Conservation (phyloP, 164 flowering plant species). For the Tetracentron sinense region DNA sequence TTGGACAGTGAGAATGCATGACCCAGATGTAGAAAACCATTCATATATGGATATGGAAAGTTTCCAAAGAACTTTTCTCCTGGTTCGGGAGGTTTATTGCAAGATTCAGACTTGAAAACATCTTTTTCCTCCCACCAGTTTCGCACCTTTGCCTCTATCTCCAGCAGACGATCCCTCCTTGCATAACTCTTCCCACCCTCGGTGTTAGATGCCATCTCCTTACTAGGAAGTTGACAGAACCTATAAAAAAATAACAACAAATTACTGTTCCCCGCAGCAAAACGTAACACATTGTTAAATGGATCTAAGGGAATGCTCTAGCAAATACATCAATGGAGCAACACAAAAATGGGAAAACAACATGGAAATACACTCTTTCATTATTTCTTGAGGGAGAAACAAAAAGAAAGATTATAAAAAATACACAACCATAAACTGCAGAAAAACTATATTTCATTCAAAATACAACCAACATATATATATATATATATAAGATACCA, state of each 20-base stretch:
- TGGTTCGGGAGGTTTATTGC: slow-evolving; percentile 41
- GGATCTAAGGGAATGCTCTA: not conserved
- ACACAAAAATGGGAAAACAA: not conserved
- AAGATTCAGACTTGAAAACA: slow-evolving; percentile 61
- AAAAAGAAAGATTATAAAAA: too few relatives aligned
- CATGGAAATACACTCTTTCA: too few relatives aligned
- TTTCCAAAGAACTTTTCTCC: slow-evolving; percentile 89
- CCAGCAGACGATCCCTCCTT: slow-evolving; percentile 63
- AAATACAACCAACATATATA: not conserved
- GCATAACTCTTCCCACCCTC: slow-evolving; percentile 70
- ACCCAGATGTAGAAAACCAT: slow-evolving; percentile 80
- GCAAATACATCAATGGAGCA: not conserved
- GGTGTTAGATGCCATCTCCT: slow-evolving; percentile 36
- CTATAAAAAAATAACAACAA: slow-evolving; percentile 15
- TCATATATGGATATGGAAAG: slow-evolving; percentile 94
- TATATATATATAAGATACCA: not conserved
- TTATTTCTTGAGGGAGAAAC: too few relatives aligned
- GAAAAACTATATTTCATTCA: not conserved
- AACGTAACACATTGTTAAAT: too few relatives aligned
- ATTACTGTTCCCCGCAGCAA: not conserved
- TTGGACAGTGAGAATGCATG: slow-evolving; percentile 93
- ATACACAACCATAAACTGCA: too few relatives aligned
- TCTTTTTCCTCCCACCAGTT: slow-evolving; percentile 65
- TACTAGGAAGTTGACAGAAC: slow-evolving; percentile 20
- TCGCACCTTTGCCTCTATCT: slow-evolving; percentile 56